Base-by-base conservation (phyloP, 352 stramenopile species). In the Pythium volutum region DNA sequence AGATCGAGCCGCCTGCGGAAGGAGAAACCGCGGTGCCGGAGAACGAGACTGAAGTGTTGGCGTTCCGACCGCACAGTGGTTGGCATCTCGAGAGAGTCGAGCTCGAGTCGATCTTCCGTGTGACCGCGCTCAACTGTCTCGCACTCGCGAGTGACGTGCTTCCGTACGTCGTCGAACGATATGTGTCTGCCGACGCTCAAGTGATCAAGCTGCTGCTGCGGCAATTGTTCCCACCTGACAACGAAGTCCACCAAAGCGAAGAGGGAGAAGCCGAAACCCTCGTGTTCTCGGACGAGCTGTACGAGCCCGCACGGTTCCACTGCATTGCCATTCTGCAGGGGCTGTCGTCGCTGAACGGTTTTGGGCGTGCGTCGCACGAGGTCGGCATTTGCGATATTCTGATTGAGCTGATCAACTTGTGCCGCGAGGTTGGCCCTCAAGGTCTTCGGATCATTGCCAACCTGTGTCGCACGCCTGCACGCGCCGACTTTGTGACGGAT, bases 341-440 rank as follows among this genome's bases (percentile, higher is more conserved):
- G 10, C 56, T 91, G 3, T 89, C 81, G 14, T 80, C 67, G n/a
- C 52, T 87, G 10, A 70, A 82, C 47, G 57, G 52, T 2, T 93
- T 93, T 41, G 79, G 76, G 47, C 70, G 61, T 5, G 72, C 66
- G 2, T 67, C 80, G n/a, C 70, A 83, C 4, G 56, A 76, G 14
- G 71, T 88, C 7, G 84, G 81, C 0, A 88, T 90, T 34, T 91
- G 84, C 54, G 80, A 93, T 48, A 82, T 91, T 56, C 55, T 93
- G 38, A 88, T 93, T 49, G 84, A 93, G 55, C 54, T 91, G 20
- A 62, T 90, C 39, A 81, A 93, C 45, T 54, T 84, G 47, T 81
- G 75, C 45, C 74, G 73, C 45, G 71, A 79, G 22, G 71, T 89
- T 16, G 84, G 80, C 1, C 62, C 80, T 0, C 70, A 87, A 4